Conservation (phyloP, 805 yeast species). For the Nakazawaea wickerhamii region DNA sequence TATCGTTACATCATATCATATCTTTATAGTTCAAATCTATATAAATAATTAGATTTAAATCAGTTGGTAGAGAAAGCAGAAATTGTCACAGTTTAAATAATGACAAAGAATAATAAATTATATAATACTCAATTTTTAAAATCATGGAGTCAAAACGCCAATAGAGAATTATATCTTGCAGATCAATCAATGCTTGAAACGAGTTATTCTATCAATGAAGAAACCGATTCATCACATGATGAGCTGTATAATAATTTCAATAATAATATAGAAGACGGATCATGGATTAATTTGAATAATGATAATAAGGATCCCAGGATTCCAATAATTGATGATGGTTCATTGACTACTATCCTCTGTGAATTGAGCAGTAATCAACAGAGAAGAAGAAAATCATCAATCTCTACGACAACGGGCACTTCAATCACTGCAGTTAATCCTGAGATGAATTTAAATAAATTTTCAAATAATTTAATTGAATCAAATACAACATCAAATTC, state of each 20-base stretch:
- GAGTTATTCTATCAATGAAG: slow-evolving; percentile 3
- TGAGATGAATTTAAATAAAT: no score
- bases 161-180: slow-evolving; percentile 6
- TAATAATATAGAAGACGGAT: background rate
- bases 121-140: slow-evolving; percentile 9
- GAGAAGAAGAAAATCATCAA: background rate
- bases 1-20: no score
- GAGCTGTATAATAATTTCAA: background rate
- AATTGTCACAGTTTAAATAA: no score
- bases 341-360: slow-evolving; percentile 9
- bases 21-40: no score
- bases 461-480: no score
- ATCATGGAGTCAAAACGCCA: slow-evolving; percentile 11
- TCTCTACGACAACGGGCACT: background rate
- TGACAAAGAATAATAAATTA: slow-evolving; percentile 2
- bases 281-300: slow-evolving; percentile 10
- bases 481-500: slow-evolving; percentile 1
- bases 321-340: slow-evolving; percentile 1
- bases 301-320: background rate
- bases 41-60: no score
- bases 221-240: background rate
- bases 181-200: slow-evolving; percentile 7
- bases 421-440: slow-evolving; percentile 4
- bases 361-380: background rate
- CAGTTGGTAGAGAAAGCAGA: no score